Percentiles rank a stretch among this genome's conserved stretches.
Evolutionary conservation across 306 rosid species (phyloP).

Genomic region (Lablab purpureus): DNA sequence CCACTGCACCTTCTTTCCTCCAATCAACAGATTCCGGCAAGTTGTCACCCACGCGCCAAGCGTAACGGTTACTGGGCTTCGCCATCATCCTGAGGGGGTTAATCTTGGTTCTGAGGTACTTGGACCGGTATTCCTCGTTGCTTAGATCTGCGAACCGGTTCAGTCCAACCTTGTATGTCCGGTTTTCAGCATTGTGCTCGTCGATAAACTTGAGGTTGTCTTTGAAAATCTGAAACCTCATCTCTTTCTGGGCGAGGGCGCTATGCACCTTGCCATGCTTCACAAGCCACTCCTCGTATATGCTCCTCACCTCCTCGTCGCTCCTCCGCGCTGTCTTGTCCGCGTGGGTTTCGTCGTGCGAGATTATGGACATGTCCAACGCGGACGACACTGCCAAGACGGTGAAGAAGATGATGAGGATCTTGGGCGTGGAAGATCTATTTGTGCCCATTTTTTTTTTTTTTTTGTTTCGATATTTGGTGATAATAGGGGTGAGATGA

Average conservation of each 20-base stretch:
- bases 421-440: constrained; percentile 41
- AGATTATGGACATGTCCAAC: constrained; percentile 69
- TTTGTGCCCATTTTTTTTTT: constrained; percentile 53
- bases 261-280: constrained; percentile 66
- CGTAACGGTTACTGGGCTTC: constrained; percentile 60
- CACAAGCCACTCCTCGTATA: constrained; percentile 73
- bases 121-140: constrained; percentile 78
- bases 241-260: constrained; percentile 66
- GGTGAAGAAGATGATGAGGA: constrained; percentile 49
- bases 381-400: constrained; percentile 57
- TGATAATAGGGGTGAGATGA: neutral
- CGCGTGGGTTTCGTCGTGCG: constrained; percentile 47
- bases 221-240: constrained; percentile 76
- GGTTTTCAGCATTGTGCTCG: constrained; percentile 66
- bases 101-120: constrained; percentile 59
- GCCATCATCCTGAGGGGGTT: constrained; percentile 25
- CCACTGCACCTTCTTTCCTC: constrained; percentile 84
- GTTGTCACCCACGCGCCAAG: constrained; percentile 60
- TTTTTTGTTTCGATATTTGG: neutral
- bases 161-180: constrained; percentile 73
- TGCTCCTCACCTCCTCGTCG: constrained; percentile 63
- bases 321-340: constrained; percentile 53
- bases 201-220: constrained; percentile 83
- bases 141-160: constrained; percentile 89
- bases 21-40: constrained; percentile 82